These are phyloP conservation scores for Zygosaccharomyces sapae DNA, from an alignment of 1,139 yeast species.

Conservation along the genomic window DNA sequence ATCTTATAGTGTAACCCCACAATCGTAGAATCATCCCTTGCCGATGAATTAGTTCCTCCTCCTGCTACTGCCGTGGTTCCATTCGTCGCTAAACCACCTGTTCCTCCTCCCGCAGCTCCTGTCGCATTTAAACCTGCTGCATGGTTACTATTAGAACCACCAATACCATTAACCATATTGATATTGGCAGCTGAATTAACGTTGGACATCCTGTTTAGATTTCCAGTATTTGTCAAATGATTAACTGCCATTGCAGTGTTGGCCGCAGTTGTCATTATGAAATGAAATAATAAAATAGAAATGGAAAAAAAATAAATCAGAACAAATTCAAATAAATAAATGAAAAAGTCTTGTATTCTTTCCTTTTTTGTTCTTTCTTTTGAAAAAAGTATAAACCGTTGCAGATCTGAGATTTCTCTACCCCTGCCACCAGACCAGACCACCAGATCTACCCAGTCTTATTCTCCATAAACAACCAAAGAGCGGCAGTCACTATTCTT, in stretches of 20 bases:
- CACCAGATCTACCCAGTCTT: constrained; percentile 4
- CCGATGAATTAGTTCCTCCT: constrained; percentile 6
- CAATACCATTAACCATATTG: constrained; percentile 17
- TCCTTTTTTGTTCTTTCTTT: neutral
- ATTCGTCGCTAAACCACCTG: constrained; percentile 5
- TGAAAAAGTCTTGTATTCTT: neutral
- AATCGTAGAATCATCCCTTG: constrained; percentile 41
- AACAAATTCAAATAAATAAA: neutral
- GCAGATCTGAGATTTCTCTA: constrained; percentile 6
- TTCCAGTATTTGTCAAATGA: constrained; percentile 12
- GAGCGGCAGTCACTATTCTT: neutral
- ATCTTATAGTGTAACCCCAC: constrained; percentile 78
- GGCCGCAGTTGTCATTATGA: constrained; percentile 10
- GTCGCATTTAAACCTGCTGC: constrained; percentile 9
- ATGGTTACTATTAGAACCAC: constrained; percentile 11
- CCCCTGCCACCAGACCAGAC: constrained; percentile 6
- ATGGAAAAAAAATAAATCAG: neutral
- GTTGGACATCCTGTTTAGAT: constrained; percentile 13
- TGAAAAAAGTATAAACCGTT: neutral
- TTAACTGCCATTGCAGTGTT: constrained; percentile 16
- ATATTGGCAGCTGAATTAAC: constrained; percentile 13
- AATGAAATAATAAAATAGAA: constrained; percentile 1
- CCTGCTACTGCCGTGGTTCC: constrained; percentile 3
- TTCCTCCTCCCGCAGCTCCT: constrained; percentile 4
- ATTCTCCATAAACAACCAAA: constrained; percentile 3